These are phyloP conservation scores for Suhomyces maxii DNA, from an alignment of 1,139 yeast species.

Conservation along the genomic window DNA sequence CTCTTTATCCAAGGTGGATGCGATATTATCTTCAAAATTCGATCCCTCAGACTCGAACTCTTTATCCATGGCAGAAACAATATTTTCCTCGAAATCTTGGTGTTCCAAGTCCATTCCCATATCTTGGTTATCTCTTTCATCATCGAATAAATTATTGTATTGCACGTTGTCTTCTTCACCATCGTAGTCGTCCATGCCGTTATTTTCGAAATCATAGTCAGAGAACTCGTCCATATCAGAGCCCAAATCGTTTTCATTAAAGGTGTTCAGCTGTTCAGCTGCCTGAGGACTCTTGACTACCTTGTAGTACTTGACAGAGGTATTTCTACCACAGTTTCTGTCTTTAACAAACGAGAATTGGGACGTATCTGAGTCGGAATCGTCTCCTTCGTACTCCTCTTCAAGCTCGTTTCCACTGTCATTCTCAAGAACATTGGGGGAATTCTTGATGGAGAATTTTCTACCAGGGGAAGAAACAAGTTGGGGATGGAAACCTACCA, in stretches of 20 bases:
- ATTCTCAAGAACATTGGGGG: neutral
- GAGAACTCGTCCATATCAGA: slow-evolving; percentile 34
- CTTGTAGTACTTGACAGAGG: slow-evolving; percentile 62
- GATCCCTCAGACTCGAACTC: too few relatives aligned
- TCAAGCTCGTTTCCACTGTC: slow-evolving; percentile 14
- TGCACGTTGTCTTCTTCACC: slow-evolving; percentile 50
- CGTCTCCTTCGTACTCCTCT: slow-evolving; percentile 20
- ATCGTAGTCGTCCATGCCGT: slow-evolving; percentile 41
- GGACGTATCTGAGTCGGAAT: slow-evolving; percentile 35
- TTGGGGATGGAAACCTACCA: slow-evolving; percentile 16
- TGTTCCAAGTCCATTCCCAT: slow-evolving; percentile 25
- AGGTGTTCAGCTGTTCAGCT: slow-evolving; percentile 20
- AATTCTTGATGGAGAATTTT: slow-evolving; percentile 4
- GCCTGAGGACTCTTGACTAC: slow-evolving; percentile 26
- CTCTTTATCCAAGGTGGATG: neutral
- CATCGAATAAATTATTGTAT: slow-evolving; percentile 22
- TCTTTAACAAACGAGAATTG: slow-evolving; percentile 63
- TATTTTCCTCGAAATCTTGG: neutral
- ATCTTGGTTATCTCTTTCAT: slow-evolving; percentile 11
- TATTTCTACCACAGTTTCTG: slow-evolving; percentile 56
- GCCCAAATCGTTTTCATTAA: slow-evolving; percentile 33
- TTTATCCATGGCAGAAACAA: neutral
- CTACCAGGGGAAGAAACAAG: neutral
- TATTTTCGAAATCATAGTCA: slow-evolving; percentile 48
- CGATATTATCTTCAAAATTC: too few relatives aligned